These are phyloP conservation scores for Debaryomyces coudertii DNA, from an alignment of 1,139 yeast genomes.

Conservation along the genomic window DNA sequence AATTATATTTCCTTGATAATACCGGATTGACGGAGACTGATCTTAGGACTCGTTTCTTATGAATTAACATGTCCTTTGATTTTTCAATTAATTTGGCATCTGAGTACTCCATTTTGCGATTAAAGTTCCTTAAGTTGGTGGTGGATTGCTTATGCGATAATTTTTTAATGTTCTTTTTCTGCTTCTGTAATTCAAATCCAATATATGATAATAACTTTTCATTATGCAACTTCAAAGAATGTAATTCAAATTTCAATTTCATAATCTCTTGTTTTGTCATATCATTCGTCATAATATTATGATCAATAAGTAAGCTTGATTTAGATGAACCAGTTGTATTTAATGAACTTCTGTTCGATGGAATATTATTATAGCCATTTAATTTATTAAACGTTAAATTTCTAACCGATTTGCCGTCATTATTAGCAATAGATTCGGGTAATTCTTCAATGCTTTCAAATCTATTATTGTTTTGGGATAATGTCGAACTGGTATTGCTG, in stretches of 20 bases:
- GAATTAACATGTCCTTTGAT: constrained; percentile 44
- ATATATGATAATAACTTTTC: constrained; percentile 60
- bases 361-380: constrained; percentile 22
- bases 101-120: constrained; percentile 45
- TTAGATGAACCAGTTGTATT: constrained; percentile 27
- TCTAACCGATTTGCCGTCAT: constrained; percentile 19
- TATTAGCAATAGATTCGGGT: constrained; percentile 3
- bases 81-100: constrained; percentile 56
- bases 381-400: constrained; percentile 30
- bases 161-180: constrained; percentile 46
- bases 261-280: constrained; percentile 54
- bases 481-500: constrained; percentile 1
- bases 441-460: constrained; percentile 18
- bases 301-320: constrained; percentile 42
- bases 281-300: constrained; percentile 34
- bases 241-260: constrained; percentile 56
- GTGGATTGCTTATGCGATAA: constrained; percentile 43
- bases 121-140: constrained; percentile 20
- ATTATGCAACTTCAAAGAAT: constrained; percentile 56
- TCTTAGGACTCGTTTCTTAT: constrained; percentile 48
- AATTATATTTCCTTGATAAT: constrained; percentile 32
- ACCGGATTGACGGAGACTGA: constrained; percentile 50
- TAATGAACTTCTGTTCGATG: constrained; percentile 28
- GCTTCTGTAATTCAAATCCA: constrained; percentile 59
- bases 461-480: constrained; percentile 7